phyloP scores from a whole-genome alignment of 306 rosid species.

The Cucurbita maxima region DNA sequence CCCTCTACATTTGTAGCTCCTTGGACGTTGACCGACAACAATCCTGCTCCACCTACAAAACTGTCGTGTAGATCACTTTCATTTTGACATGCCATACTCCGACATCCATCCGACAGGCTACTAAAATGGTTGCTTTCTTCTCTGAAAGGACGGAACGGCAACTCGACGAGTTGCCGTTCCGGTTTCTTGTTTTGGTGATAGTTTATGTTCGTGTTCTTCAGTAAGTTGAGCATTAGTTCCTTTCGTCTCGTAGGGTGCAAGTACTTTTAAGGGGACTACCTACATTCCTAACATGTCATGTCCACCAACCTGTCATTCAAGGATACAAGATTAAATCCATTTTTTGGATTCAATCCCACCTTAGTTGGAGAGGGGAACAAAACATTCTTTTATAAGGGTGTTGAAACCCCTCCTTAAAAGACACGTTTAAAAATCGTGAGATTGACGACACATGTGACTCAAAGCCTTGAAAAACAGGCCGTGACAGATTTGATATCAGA shows the following conservation, averaged over 20 bases:
- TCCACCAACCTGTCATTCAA: constrained; percentile 45
- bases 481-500: too few relatives aligned
- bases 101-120: constrained; percentile 17
- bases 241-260: constrained; percentile 49
- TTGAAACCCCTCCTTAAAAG: too few relatives aligned
- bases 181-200: constrained; percentile 49
- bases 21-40: constrained; percentile 46
- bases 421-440: too few relatives aligned
- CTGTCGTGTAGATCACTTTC: constrained; percentile 16
- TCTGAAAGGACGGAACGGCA: constrained; percentile 65
- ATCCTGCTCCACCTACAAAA: constrained; percentile 49
- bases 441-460: too few relatives aligned
- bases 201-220: constrained; percentile 49
- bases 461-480: too few relatives aligned
- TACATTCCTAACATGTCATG: constrained; percentile 89
- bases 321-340: too few relatives aligned
- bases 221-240: constrained; percentile 54
- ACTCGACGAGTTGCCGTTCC: constrained; percentile 64
- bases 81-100: constrained; percentile 24
- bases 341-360: too few relatives aligned
- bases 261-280: constrained; percentile 54
- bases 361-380: too few relatives aligned
- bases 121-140: constrained; percentile 37
- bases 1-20: constrained; percentile 84
- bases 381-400: too few relatives aligned